A percentile compares a stretch with the other conserved stretches of the same genome.
These are phyloP conservation scores for Fraxinus velutina DNA, from an alignment of 305 asterid genomes.

Conservation along the genomic window DNA sequence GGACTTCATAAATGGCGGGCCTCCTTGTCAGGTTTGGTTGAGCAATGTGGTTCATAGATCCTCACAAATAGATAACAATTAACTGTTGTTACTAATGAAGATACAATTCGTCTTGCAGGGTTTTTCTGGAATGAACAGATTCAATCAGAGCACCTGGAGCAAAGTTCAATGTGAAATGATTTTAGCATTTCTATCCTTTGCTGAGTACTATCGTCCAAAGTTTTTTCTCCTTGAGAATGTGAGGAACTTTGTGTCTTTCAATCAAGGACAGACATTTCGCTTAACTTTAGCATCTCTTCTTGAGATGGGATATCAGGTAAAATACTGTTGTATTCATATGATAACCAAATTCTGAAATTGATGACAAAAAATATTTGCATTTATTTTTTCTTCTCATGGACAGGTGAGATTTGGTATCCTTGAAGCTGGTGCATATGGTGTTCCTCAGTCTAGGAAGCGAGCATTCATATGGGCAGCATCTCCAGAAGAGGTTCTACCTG, in stretches of 20 bases:
- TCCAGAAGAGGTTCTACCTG: slow-evolving; percentile 86
- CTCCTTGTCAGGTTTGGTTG: slow-evolving; percentile 51
- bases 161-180: slow-evolving; percentile 58
- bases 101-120: slow-evolving; percentile 33
- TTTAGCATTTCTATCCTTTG: slow-evolving; percentile 47
- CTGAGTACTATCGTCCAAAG: slow-evolving; percentile 48
- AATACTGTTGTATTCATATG: neutral
- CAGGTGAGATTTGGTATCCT: slow-evolving; percentile 85
- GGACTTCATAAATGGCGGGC: slow-evolving; percentile 54
- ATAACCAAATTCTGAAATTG: neutral
- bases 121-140: slow-evolving; percentile 53
- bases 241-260: slow-evolving; percentile 47
- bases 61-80: neutral
- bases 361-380: neutral
- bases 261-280: slow-evolving; percentile 51
- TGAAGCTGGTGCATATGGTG: slow-evolving; percentile 97
- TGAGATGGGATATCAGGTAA: slow-evolving; percentile 55
- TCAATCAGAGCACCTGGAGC: slow-evolving; percentile 50
- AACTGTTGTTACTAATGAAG: neutral
- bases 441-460: slow-evolving; percentile 93
- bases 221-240: slow-evolving; percentile 51
- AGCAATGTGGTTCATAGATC: neutral
- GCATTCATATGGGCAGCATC: slow-evolving; percentile 99
- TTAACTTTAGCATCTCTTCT: slow-evolving; percentile 48
- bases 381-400: neutral